These are phyloP conservation scores for Nyctanthes arbortristis DNA, from an alignment of 257 asterid species.

Conservation along the genomic window DNA sequence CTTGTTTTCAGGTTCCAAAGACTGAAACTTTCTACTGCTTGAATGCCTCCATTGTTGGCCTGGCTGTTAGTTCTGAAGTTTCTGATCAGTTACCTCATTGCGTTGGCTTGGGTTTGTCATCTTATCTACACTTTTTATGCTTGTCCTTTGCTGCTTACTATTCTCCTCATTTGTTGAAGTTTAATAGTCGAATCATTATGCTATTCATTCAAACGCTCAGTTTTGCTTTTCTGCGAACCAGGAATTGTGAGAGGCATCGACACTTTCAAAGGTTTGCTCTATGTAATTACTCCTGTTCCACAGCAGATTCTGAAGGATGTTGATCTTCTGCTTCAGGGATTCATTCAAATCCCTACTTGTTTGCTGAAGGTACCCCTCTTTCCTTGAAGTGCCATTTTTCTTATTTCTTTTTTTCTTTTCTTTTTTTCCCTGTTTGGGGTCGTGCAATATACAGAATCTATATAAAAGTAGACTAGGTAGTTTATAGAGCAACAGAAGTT, in stretches of 20 bases:
- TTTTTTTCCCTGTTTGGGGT: too few relatives aligned
- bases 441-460: not conserved
- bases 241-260: constrained; percentile 91
- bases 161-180: not conserved
- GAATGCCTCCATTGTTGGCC: constrained; percentile 88
- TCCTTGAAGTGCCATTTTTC: not conserved
- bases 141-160: not conserved
- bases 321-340: constrained; percentile 83
- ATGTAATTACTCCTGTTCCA: constrained; percentile 84
- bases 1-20: constrained; percentile 58
- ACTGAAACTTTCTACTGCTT: constrained; percentile 76
- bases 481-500: not conserved
- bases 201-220: constrained; percentile 18
- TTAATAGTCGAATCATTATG: constrained; percentile 1
- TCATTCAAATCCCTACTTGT: constrained; percentile 67
- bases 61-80: constrained; percentile 58
- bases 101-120: constrained; percentile 84
- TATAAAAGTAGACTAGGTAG: not conserved
- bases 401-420: not conserved
- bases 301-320: constrained; percentile 65
- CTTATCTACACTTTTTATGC: constrained; percentile 5
- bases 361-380: constrained; percentile 67
- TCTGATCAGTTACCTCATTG: constrained; percentile 67
- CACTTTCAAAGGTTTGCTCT: constrained; percentile 52
- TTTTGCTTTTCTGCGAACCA: constrained; percentile 32